Evolutionary conservation across 805 yeast species (phyloP), one percentile per base, ranked within the genome.

Genomic region (Pichia cephalocereana): DNA sequence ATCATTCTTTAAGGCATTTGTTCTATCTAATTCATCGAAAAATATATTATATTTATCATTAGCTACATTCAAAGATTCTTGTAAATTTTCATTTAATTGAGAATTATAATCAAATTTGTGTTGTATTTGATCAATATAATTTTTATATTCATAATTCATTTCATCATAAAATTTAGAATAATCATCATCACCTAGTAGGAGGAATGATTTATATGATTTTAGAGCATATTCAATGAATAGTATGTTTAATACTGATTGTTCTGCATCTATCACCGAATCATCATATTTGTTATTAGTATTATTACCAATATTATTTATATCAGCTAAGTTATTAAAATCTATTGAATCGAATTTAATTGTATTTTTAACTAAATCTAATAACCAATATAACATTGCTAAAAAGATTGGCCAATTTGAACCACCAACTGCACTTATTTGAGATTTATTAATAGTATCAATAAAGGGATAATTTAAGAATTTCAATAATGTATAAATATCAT

Each of bases 361-460:
- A 69, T 71, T 52, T 52, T 59, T 56, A 71, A 80, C 51, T 79
- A 70, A 50, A 53, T 79, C 78, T 6, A 83, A 79, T 41, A 89
- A 62, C 96, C 96, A 89, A 61, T 83, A 81, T 23, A 89, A 67
- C 76, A 90, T 78, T 1, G 93, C 96, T 40, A 89, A 63, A 54
- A 87, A 86, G 8, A 76, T 75, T 12, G 86, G 88, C 96, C 96
- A 89, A 54, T 80, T 81, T 44, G 83, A 80, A 3, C 96, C 95
- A 7, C 96, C 96, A 12, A 87, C 96, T 0, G 96, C 96, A 38
- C 89, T 79, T 38, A 89, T 82, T 60, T 87, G 95, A 1, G 93
- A 83, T 58, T 89, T 82, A 63, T 83, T 86, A 38, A 90, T 80
- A 0, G 86, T 70, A 39, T 85, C 95, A 49, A 87, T 64, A 61